A percentile compares a stretch with the other conserved stretches of the same genome.
These are phyloP conservation scores for Blumeriella jaapii DNA, from an alignment of 2,329 filamentous ascomycete species.

Conservation along the genomic window DNA sequence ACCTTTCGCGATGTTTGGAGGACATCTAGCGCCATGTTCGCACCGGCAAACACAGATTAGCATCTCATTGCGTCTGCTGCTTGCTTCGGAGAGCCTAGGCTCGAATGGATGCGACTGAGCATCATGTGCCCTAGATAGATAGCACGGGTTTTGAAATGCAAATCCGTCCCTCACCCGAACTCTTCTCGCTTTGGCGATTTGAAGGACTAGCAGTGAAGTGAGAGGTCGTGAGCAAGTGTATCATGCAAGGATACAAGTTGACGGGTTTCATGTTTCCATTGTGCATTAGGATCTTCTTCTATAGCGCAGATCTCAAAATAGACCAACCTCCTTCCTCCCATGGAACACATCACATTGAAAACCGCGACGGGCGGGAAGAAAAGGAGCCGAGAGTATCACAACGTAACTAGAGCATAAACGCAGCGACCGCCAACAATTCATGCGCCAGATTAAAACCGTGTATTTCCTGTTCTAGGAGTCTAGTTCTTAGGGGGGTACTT, in stretches of 20 bases:
- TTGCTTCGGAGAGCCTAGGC: too few species aligned
- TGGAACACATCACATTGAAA: not conserved
- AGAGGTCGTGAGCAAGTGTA: too few species aligned
- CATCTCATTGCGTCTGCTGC: too few species aligned
- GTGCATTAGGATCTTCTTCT: constrained; percentile 3
- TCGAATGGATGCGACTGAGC: too few species aligned
- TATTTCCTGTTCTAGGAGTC: constrained; percentile 1
- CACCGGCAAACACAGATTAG: too few species aligned
- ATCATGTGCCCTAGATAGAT: too few species aligned
- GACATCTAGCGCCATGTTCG: too few species aligned
- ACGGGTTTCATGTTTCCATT: constrained; percentile 2
- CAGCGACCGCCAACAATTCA: not conserved
- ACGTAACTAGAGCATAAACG: not conserved
- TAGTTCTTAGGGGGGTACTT: constrained; percentile 28
- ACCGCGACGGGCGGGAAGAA: not conserved
- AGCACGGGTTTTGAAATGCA: too few species aligned
- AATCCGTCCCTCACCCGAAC: too few species aligned
- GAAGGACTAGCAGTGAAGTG: too few species aligned
- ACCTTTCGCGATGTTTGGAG: too few species aligned
- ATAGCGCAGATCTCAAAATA: constrained; percentile 1
- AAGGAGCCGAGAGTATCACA: constrained; percentile 7
- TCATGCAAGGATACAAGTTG: not conserved
- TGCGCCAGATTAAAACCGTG: constrained; percentile 7
- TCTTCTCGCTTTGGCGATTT: too few species aligned
- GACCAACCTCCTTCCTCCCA: constrained; percentile 2